Evolutionary conservation across 306 rosid species (phyloP).

Genomic region (Vicia faba): DNA sequence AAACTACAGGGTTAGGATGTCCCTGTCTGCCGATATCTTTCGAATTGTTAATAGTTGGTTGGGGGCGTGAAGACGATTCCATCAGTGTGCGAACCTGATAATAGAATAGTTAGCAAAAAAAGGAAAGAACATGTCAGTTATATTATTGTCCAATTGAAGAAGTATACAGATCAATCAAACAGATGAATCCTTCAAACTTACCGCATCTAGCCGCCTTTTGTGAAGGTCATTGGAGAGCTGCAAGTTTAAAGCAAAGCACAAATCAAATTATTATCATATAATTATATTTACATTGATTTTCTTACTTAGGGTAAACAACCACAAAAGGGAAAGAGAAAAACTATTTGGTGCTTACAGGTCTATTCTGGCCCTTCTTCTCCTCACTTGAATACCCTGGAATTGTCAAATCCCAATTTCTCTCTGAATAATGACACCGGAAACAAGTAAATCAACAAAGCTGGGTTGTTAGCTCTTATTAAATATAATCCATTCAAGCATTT

Average conservation of each 20-base stretch:
- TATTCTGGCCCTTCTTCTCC: constrained; percentile 71
- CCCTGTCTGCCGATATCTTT: constrained; percentile 79
- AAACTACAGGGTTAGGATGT: constrained; percentile 57
- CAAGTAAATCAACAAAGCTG: constrained; percentile 24
- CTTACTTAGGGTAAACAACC: not conserved
- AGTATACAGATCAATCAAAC: constrained; percentile 34
- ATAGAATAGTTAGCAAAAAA: constrained; percentile 33
- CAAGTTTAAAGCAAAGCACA: constrained; percentile 40
- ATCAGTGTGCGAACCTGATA: constrained; percentile 72
- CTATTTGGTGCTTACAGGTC: constrained; percentile 56
- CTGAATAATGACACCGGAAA: constrained; percentile 55
- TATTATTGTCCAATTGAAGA: constrained; percentile 9
- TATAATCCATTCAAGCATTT: constrained; percentile 18
- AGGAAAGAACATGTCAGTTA: constrained; percentile 26
- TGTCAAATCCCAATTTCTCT: constrained; percentile 82
- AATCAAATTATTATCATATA: constrained; percentile 30
- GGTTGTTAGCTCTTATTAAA: constrained; percentile 10
- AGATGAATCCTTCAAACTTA: constrained; percentile 46
- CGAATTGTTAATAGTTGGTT: constrained; percentile 52
- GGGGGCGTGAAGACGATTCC: constrained; percentile 67
- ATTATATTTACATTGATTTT: not conserved
- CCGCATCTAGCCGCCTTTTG: constrained; percentile 82
- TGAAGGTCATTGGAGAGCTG: constrained; percentile 74
- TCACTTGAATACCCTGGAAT: constrained; percentile 90
- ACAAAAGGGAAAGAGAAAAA: not conserved